Evolutionary conservation across 208 protist species (phyloP).

Genomic region (Crithidia thermophila): DNA sequence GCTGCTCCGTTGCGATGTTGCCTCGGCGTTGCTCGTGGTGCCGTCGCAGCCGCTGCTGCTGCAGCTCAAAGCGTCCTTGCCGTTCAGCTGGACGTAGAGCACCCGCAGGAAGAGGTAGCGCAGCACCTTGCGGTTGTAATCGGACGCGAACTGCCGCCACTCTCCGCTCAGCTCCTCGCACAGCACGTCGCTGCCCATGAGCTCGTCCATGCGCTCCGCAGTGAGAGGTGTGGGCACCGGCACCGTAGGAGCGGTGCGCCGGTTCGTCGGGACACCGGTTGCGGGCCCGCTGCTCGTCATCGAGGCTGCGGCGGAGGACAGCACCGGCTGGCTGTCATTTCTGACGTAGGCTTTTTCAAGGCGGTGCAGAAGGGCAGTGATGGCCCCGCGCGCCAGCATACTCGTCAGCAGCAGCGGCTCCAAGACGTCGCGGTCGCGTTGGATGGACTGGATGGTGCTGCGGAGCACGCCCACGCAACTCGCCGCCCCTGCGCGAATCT

Average conservation of each 20-base stretch:
- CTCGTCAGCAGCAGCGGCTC: slow-evolving; percentile 34
- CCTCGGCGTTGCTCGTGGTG: neutral
- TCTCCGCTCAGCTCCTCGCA: slow-evolving; percentile 22
- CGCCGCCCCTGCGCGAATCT: neutral
- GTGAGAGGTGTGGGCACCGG: slow-evolving; percentile 6
- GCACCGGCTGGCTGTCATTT: neutral
- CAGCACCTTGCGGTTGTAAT: slow-evolving; percentile 28
- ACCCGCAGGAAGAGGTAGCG: slow-evolving; percentile 31
- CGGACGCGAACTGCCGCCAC: slow-evolving; percentile 26
- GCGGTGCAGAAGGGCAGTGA: slow-evolving; percentile 17
- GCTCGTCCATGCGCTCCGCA: slow-evolving; percentile 17
- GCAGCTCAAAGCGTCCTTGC: too few species aligned
- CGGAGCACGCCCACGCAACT: slow-evolving; percentile 14
- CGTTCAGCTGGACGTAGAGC: slow-evolving; percentile 5
- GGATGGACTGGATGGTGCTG: slow-evolving; percentile 5
- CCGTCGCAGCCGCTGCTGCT: neutral
- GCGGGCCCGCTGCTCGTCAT: neutral
- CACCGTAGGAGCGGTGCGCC: neutral
- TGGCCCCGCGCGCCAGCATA: slow-evolving; percentile 28
- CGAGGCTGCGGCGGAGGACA: neutral
- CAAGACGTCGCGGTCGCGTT: slow-evolving; percentile 23
- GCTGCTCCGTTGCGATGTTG: neutral
- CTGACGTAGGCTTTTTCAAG: slow-evolving; percentile 2
- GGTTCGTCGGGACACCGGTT: neutral
- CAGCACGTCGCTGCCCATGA: slow-evolving; percentile 28